Base-by-base conservation (phyloP, 306 rosid genomes). In the Luffa acutangula region DNA sequence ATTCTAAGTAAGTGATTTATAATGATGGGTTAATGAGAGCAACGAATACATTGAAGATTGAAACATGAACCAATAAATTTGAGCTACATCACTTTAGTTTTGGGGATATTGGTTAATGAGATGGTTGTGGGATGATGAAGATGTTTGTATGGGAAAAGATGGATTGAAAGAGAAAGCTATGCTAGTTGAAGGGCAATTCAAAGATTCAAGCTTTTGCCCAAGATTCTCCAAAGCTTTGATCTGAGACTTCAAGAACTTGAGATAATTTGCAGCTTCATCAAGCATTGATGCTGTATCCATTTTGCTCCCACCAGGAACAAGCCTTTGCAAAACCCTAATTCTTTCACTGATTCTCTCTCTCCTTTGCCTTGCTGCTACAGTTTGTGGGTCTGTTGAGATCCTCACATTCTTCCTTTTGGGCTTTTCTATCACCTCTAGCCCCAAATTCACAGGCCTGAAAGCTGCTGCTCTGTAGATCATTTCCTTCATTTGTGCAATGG, bases 271-370 rank as follows among this genome's bases (percentile, higher is more conserved):
- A 79, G 97, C 99, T 62, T 95, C 99, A 71, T 93, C 97, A 51
- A 95, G 99, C 94, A 93, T 93, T 41, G 99, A 93, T 17, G 99
- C 99, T 59, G 99, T 93, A 82, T 95, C 99, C 99, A 95, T 92
- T 83, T 91, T 95, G 91, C 81, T 90, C 56, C 99, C 99, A 8
- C 97, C 97, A n/a, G 99, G 99, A 20, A 95, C 97, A 64, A 95
- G 62, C 83, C 82, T 87, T 85, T 95, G 99, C 84, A 95, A 88
- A 84, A 88, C 96, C 88, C 94, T 91, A 80, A 95, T 90, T 79
- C 82, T 93, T 41, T 93, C 97, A 76, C 97, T 86, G 77, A 95
- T 95, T 81, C 91, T 85, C 77, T 95, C 99, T 78, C 99, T 90
- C 85, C 97, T 89, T 51, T 93, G 97, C 64, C 99, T 92, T 42